Base-by-base conservation (phyloP, 371 early-diverging fungal species). In the Mortierella sp. region DNA sequence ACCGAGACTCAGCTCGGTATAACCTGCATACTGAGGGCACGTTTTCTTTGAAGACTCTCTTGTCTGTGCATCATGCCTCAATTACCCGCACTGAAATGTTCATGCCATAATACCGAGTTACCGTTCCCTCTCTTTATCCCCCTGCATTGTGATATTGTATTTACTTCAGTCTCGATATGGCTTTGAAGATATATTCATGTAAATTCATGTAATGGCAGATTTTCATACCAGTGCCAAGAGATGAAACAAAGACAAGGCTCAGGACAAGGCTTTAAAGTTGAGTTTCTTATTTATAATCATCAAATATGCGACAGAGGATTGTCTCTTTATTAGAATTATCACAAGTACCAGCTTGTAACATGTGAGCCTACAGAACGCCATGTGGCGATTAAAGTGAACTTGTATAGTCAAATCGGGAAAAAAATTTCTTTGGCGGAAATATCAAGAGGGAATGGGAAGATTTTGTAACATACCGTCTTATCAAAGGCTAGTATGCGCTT, bases 51-150 rank as follows among this genome's bases (percentile, higher is more conserved):
- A n/a, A n/a, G n/a, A n/a, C 22, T 17, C 45, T 45, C n/a, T 31
- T 61, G 42, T 45, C 42, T 45, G 42, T 61, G 56, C 56, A 29
- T 29, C 2, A 49, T 49, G 19, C 51, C 59, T 15, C 43, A 13
- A 10, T 43, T 43, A 43, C 43, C 43, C 10, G 43, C 43, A 10
- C 17, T 40, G n/a, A 5, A n/a, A 23, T 60, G 42, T 22, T 29
- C n/a, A 17, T 34, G 34, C 35, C 5, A 2, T 19, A 17, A 60
- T 26, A 28, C n/a, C 61, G 56, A 45, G 17, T 47, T 42, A 31
- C 61, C 29, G 47, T 17, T 45, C 42, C 17, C 23, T 45, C 47
- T 61, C 26, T 45, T 61, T 5, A 26, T 58, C 58, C 43, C 43
- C 61, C 31, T 59, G 59, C 60, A 8, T 40, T 60, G 23, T 6